Evolutionary conservation across 352 stramenopile species (phyloP), one percentile per base, ranked within the genome.

Genomic region (Phytophthora megakarya): DNA sequence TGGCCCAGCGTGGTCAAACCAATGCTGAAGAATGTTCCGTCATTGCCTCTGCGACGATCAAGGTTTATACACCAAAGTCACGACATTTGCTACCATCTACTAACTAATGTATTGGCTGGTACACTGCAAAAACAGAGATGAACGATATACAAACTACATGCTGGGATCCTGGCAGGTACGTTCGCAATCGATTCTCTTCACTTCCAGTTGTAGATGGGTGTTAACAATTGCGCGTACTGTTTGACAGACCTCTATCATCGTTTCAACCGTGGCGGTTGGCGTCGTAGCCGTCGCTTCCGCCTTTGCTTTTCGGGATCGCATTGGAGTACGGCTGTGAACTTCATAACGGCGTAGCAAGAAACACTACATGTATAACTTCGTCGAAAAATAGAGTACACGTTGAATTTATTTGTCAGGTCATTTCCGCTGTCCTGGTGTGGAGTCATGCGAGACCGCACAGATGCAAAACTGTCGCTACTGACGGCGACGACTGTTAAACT

Each of bases 231-330:
- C n/a, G n/a, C 33, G 11, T 49, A 13, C 26, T 50, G n/a, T 26
- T 42, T 25, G 58, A 5, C 33, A 81, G 73, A 58, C 56, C 28
- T 78, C 72, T 23, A 39, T 65, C 28, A 37, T 78, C 56, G 42
- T 60, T 28, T 63, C 65, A 26, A 63, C 75, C 11, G 62, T 73
- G 26, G 58, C 60, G 0, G 33, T 80, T 53, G 68, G 72, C 7
- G 25, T 83, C 33, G 51, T 78, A 42, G 75, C 67, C 18, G 46
- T 75, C 5, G 46, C 58, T 23, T 74, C 59, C 12, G 63, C 75
- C 13, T 80, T 76, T 52, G 19, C 47, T 33, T 63, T 75, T 61
- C 75, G 75, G 42, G 52, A 79, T 52, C 71, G 65, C 40, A 63
- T 70, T 46, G 55, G 39, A 49, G 35, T 64, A 28, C 46, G 18